Evolutionary conservation across 768 basidiomycete genomes (phyloP), one percentile per base, ranked within the genome.

Genomic region (Sporobolomyces pararoseus): DNA sequence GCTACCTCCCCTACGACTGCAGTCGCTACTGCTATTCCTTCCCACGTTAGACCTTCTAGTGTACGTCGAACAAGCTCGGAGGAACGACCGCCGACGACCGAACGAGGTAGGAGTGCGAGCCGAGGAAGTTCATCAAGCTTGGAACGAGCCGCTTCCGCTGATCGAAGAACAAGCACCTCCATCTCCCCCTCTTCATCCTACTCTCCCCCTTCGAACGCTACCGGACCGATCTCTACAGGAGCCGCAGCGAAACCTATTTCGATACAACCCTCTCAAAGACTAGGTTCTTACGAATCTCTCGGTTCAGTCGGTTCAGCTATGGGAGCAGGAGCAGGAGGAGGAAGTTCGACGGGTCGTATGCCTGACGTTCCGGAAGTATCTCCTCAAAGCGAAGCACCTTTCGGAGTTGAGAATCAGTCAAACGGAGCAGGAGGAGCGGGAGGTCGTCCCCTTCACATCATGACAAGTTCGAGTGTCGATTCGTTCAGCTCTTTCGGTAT

Each of bases 141-240:
- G 34, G 73, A 74, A 67, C 57, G 69, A 25, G 62, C 60, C 7
- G 66, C 66, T 59, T 63, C 59, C 1, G 63, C 73, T 9, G 61
- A 66, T 27, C 70, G 65, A 19, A 4, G 63, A 27, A 49, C 50
- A 21, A 63, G 64, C 44, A 68, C 64, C 35, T 57, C 65, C 39
- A 70, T 74, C 61, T 71, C 69, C 37, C 70, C 73, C 4, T 47
- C 59, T 7, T 64, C 70, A 16, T 35, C 47, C 2, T 71, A 70
- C 65, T 71, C 66, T 29, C 63, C 66, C 3, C 62, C 71, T 4
- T 25, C 46, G 35, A 44, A 25, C 29, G 37, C 53, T 3, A 25
- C 21, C 25, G 55, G 23, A 7, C 55, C 46, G 3, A 4, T 32
- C 32, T 25, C 54, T 1, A n/a, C n/a, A n/a, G n/a, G n/a, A n/a